Base-by-base conservation (phyloP, 2,329 filamentous ascomycete species). In the Talaromyces sp. region DNA sequence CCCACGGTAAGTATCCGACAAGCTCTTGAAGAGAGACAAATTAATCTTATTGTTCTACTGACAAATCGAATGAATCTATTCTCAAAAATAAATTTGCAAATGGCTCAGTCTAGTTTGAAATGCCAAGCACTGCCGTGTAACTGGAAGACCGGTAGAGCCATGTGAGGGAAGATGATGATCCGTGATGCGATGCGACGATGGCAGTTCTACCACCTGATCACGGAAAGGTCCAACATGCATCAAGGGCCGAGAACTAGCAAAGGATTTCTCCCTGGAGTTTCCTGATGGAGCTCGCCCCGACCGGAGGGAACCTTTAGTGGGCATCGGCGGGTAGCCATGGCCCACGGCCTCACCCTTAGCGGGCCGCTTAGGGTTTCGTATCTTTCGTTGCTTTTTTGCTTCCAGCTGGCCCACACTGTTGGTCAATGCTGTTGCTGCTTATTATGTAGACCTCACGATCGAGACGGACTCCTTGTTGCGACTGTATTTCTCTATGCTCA, bases 291-390 rank as follows among this genome's bases (percentile, higher is more conserved):
- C 22, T 27, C 31, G 33, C 33, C 45, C 60, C 60, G 35, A 61
- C 59, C 45, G 60, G 47, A 62, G 47, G 60, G 60, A 54, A 62
- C 60, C 47, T 43, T 45, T 31, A 33, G 24, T 50, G 57, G 57
- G 14, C 22, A 43, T 35, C 50, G 50, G 27, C 16, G 39, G 56
- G 22, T 27, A 7, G 27, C 27, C 27, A 37, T 10, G 9, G 13
- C 35, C 13, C 56, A 58, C 56, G 35, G 56, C 56, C 37, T 48
- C 47, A 50, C 19, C 31, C 59, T 62, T 56, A 45, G 60, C 60
- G 60, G 60, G 33, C 60, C 60, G 60, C 48, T 63, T 57, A 41
- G 52, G 35, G 27, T 19, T 39, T 24, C 10, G 48, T 52, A 52
- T 11, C 33, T 56, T 54, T 56, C 33, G 52, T 56, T 56, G 52